Conservation (phyloP, 164 flowering plant species). For the Brasenia schreberi region DNA sequence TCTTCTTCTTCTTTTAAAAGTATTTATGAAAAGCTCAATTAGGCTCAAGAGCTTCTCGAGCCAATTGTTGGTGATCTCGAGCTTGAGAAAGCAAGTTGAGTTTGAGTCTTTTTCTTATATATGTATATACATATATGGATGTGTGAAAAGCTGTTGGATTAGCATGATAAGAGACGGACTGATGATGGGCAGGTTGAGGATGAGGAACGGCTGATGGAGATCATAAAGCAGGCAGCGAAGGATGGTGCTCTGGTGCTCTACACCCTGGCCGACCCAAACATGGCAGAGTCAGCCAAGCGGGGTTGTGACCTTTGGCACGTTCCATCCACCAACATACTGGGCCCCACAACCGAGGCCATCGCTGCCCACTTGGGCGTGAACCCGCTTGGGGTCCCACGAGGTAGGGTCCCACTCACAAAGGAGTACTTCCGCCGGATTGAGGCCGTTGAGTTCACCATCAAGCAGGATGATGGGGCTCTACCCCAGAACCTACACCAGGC, state of each 20-base stretch:
- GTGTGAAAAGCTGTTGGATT: too few species aligned
- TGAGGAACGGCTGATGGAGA: conserved; percentile 48
- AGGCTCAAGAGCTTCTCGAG: too few species aligned
- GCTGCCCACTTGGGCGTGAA: conserved; percentile 74
- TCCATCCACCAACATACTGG: conserved; percentile 52
- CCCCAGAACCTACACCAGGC: conserved; percentile 62
- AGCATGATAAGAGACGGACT: too few species aligned
- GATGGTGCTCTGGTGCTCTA: conserved; percentile 79
- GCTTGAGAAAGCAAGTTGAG: too few species aligned
- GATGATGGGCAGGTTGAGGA: conserved; percentile 47
- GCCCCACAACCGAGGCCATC: conserved; percentile 75
- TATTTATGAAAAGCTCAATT: too few species aligned
- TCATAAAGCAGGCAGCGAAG: conserved; percentile 76
- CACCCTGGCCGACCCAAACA: conserved; percentile 75
- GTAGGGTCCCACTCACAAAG: conserved; percentile 38
- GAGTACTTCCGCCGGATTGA: conserved; percentile 77
- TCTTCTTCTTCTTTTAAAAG: too few species aligned
- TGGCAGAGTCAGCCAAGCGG: conserved; percentile 64
- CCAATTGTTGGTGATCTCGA: too few species aligned
- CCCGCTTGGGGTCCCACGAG: conserved; percentile 88
- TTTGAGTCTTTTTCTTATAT: too few species aligned
- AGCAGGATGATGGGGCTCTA: conserved; percentile 89
- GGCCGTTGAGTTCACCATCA: conserved; percentile 84
- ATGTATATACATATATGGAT: too few species aligned
- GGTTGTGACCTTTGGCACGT: conserved; percentile 77